phyloP scores from a whole-genome alignment of 805 yeast genomes.

The Saccharomycodes ludwigii region DNA sequence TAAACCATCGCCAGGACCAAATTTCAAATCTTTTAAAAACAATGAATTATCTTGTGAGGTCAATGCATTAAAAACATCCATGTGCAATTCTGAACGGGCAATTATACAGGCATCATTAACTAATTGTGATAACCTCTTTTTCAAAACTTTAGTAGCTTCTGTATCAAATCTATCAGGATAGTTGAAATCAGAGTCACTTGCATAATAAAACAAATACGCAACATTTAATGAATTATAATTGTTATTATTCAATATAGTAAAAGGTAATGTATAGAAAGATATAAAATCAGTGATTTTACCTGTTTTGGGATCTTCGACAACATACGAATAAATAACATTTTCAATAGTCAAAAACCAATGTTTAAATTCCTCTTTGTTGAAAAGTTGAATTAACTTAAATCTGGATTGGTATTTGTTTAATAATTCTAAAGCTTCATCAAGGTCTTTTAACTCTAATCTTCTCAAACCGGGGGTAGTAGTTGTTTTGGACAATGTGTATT shows the following conservation, averaged over 20 bases:
- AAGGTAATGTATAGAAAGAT: conserved; percentile 82
- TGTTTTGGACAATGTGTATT: conserved; percentile 44
- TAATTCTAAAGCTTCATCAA: conserved; percentile 49
- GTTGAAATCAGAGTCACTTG: conserved; percentile 50
- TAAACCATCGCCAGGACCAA: conserved; percentile 89
- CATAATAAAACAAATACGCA: conserved; percentile 86
- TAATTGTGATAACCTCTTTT: conserved; percentile 46
- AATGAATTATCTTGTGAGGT: conserved; percentile 82
- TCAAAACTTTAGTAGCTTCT: conserved; percentile 32
- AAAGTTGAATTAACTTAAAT: conserved; percentile 62
- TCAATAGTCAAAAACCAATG: conserved; percentile 72
- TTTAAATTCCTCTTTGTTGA: conserved; percentile 48
- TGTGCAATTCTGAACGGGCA: conserved; percentile 45
- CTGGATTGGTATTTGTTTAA: conserved; percentile 51
- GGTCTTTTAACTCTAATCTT: conserved; percentile 42
- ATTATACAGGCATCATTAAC: conserved; percentile 66
- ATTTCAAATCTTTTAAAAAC: conserved; percentile 71
- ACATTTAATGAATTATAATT: conserved; percentile 65
- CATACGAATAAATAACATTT: conserved; percentile 63
- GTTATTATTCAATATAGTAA: conserved; percentile 49
- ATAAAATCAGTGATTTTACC: conserved; percentile 76
- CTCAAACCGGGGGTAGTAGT: conserved; percentile 41
- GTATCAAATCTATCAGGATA: conserved; percentile 25
- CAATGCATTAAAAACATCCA: conserved; percentile 90
- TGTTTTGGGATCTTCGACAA: conserved; percentile 39